Evolutionary conservation across 108 stramenopile species (phyloP), one percentile per base, ranked within the genome.

Genomic region (Seminavis robusta): DNA sequence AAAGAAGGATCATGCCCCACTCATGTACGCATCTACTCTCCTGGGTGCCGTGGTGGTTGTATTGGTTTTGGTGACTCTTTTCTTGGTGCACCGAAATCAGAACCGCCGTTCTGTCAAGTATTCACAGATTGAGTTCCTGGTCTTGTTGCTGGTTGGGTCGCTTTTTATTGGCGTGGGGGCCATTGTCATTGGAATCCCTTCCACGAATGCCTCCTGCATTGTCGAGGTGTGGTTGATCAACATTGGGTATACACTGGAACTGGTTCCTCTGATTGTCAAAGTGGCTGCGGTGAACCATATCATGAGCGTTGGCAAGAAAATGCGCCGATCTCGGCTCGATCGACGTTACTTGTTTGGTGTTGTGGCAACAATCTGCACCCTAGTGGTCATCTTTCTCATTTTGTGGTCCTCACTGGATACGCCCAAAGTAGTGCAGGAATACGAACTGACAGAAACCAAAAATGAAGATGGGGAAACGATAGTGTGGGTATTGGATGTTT

Each of bases 231-330:
- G 77, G 77, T 32, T 78, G 9, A 19, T 71, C 42, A 46, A 25
- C 41, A 6, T 73, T 38, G 77, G 77, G 27, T 73, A 73, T 29
- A 73, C 69, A 5, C 27, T 67, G 0, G 56, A 42, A 17, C 43
- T 78, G 1, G 65, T 73, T 30, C 77, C 77, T 20, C 42, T 72
- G 23, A 32, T 78, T 23, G 61, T 78, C 36, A 72, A 72, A 29
- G 52, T 73, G 13, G 43, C 71, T 10, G 71, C 71, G 17, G 46
- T 78, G 24, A 64, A 68, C 55, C 39, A 59, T 19, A 11, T 73
- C 1, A 33, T 63, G 34, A 25, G 36, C 15, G 46, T 45, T 19
- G 59, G 58, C 5, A 50, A 69, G 45, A 68, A 44, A 27, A 64
- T 67, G 45, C 55, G 24, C 27, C 23, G 71, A 31, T 62, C 73